Evolutionary conservation across 1,284 basidiomycete species (phyloP), one percentile per base, ranked within the genome.

Genomic region (Ustilago vetiveriae): DNA sequence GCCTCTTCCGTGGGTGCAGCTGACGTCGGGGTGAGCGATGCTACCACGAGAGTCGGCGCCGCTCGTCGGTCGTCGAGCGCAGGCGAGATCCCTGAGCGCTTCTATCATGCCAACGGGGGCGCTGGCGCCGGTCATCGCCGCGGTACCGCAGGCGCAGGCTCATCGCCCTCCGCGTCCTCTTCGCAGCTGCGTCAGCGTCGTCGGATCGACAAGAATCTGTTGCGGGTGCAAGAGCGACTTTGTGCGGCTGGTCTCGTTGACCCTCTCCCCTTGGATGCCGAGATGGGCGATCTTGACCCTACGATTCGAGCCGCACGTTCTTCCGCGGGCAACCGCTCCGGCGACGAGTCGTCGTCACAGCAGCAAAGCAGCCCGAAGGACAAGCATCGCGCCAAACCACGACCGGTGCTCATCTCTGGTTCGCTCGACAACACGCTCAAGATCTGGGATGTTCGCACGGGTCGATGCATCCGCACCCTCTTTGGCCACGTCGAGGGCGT

Each of bases 381-480:
- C 27, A 24, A 19, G 2, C 53, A 54, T 16, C 44, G 44, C 29
- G 29, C 36, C 30, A 58, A 57, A 35, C 41, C 53, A 14, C 71
- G 78, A 0, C 75, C 92, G 3, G 84, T 95, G 14, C 86, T 98
- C 51, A 88, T 96, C 57, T 92, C 92, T 0, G 94, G 94, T 6
- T 91, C 90, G 74, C 85, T 98, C 64, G 95, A 98, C 82, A 98
- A 98, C 81, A 98, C 94, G 14, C 90, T 98, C 84, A 94, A 93
- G 82, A 80, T 95, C 16, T 99, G 96, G 96, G 94, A 98, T 79
- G 88, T 98, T 37, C 92, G 95, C 71, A 88, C 88, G 2, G 92
- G 90, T 23, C 88, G 90, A 72, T 88, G 90, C 41, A 85, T 88
- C 44, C 86, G 88, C 73, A 98, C 96, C 29, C 86, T 96, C 56